phyloP scores from a whole-genome alignment of 2,329 filamentous ascomycete species.

The Cercospora citrullina region DNA sequence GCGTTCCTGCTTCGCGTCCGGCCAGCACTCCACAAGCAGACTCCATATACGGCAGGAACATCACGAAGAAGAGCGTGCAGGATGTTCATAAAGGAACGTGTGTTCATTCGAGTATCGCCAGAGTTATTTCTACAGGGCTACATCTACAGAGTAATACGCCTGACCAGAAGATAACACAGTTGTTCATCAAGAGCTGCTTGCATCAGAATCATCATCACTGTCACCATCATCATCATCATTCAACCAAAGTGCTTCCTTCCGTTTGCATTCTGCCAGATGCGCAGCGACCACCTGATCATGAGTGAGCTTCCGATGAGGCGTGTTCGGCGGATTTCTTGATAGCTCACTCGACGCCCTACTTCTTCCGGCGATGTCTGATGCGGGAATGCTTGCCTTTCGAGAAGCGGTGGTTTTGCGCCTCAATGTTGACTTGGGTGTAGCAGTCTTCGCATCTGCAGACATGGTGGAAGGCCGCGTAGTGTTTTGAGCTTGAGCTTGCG shows the following conservation, averaged over 20 bases:
- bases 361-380: neutral
- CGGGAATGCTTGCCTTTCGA: neutral
- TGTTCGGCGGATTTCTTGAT: neutral
- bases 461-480: neutral
- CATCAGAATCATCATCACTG: slow-evolving; percentile 1
- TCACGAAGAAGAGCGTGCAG: neutral
- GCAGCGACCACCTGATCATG: slow-evolving; percentile 3
- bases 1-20: slow-evolving; percentile 4
- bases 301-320: neutral
- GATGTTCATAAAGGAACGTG: neutral
- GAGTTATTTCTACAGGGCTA: neutral
- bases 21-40: neutral
- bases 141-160: neutral
- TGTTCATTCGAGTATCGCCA: neutral
- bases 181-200: slow-evolving; percentile 1
- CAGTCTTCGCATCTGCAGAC: neutral
- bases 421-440: neutral
- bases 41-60: neutral
- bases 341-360: neutral
- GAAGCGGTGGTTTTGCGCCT: neutral
- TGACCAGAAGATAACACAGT: neutral
- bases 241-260: slow-evolving; percentile 3
- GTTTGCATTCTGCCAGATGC: slow-evolving; percentile 11
- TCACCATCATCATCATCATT: slow-evolving; percentile 7
- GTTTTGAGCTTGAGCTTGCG: neutral